Percentiles rank a stretch among this genome's conserved stretches.
Evolutionary conservation across 805 yeast genomes (phyloP).

Genomic region (Debaryomyces maramus): DNA sequence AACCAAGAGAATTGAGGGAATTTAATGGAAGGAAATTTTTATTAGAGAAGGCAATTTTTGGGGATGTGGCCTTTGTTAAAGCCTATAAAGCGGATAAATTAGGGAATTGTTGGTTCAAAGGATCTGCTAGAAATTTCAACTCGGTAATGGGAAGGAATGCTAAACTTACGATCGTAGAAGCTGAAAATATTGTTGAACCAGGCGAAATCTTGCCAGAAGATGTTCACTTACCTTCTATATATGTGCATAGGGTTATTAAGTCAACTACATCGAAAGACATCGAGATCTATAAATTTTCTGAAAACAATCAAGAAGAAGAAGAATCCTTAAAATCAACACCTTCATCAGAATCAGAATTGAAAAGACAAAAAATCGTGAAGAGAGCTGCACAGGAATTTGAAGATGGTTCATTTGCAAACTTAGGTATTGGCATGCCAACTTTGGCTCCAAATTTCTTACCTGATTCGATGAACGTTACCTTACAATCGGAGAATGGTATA

Average conservation of each 20-base stretch:
- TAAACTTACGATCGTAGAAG: slow-evolving; percentile 48
- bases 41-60: slow-evolving; percentile 43
- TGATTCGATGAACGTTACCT: slow-evolving; percentile 32
- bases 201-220: slow-evolving; percentile 46
- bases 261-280: slow-evolving; percentile 44
- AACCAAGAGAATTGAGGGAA: slow-evolving; percentile 43
- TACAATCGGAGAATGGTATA: slow-evolving; percentile 52
- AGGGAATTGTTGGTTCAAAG: slow-evolving; percentile 51
- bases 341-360: slow-evolving; percentile 15
- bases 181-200: slow-evolving; percentile 48
- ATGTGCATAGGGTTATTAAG: slow-evolving; percentile 41
- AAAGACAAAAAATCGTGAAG: slow-evolving; percentile 36
- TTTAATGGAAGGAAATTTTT: slow-evolving; percentile 45
- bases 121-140: slow-evolving; percentile 49
- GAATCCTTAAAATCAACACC: slow-evolving; percentile 4
- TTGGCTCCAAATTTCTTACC: slow-evolving; percentile 45
- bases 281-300: slow-evolving; percentile 34
- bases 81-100: slow-evolving; percentile 47
- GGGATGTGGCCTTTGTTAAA: slow-evolving; percentile 51
- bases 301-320: slow-evolving; percentile 7
- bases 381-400: slow-evolving; percentile 49
- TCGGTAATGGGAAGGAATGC: slow-evolving; percentile 47
- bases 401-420: slow-evolving; percentile 44
- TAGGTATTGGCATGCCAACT: slow-evolving; percentile 55
- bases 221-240: slow-evolving; percentile 49